Evolutionary conservation across 495 filamentous ascomycete species (phyloP).

Genomic region (Bacidia rubella): DNA sequence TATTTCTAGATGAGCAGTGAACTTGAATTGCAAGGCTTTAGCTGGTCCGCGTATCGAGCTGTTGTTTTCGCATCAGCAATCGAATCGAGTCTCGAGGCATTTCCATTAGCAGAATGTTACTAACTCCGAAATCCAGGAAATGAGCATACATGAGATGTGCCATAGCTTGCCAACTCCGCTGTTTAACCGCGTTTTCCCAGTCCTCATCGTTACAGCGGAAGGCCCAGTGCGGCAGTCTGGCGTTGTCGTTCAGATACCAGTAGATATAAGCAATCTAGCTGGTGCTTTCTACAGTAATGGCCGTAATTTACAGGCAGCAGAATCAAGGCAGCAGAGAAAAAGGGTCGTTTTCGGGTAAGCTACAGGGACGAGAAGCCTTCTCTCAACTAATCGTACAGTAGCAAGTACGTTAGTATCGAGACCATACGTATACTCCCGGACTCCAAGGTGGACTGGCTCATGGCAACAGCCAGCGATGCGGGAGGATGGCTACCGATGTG

Average conservation of each 20-base stretch:
- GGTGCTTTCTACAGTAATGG: conserved; percentile 19
- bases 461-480: conserved; percentile 51
- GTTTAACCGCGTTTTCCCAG: conserved; percentile 17
- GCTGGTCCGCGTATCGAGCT: too few species aligned
- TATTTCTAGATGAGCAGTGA: too few species aligned
- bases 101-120: too few species aligned
- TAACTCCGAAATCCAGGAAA: too few species aligned
- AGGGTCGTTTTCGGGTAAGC: conserved; percentile 18
- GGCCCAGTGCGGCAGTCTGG: conserved; percentile 11
- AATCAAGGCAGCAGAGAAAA: conserved; percentile 14
- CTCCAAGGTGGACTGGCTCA: conserved; percentile 44
- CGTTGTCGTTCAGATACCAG: conserved; percentile 19
- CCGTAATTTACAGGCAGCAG: conserved; percentile 16
- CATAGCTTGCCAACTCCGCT: conserved; percentile 19
- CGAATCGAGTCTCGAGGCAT: too few species aligned
- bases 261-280: conserved; percentile 14
- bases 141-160: conserved; percentile 20
- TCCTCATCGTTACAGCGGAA: conserved; percentile 19
- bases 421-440: conserved; percentile 28
- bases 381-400: conserved; percentile 7
- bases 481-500: conserved; percentile 45
- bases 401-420: conserved; percentile 42
- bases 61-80: too few species aligned
- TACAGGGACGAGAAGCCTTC: not conserved
- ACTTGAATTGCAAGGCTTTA: too few species aligned